phyloP scores from a whole-genome alignment of 345 rosid genomes.

The Adansonia digitata region DNA sequence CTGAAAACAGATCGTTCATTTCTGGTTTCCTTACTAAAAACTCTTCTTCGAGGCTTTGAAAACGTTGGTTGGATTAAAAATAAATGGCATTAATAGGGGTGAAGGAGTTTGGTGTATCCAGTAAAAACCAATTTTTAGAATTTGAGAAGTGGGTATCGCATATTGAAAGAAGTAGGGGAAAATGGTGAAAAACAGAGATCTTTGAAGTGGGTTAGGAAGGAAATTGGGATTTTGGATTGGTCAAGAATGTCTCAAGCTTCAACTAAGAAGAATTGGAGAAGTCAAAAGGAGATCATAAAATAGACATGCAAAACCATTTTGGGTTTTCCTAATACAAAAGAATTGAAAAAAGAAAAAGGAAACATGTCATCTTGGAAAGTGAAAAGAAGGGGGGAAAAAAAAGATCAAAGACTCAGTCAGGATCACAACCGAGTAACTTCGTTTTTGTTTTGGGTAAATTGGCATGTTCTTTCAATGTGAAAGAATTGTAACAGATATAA shows the following conservation, averaged over 20 bases:
- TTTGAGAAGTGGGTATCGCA: not conserved
- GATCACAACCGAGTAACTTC: not conserved
- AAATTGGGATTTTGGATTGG: not conserved
- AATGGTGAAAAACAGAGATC: not conserved
- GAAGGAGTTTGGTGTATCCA: not conserved
- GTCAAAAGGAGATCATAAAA: not conserved
- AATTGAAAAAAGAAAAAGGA: not conserved
- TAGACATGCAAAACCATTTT: not conserved
- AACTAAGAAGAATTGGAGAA: not conserved
- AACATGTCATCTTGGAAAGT: conserved; percentile 4
- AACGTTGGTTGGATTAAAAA: not conserved
- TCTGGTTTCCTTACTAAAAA: not conserved
- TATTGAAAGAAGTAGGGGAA: not conserved
- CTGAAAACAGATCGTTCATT: conserved; percentile 81
- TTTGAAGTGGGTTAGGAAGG: not conserved
- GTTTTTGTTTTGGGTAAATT: no score
- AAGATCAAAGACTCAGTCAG: not conserved
- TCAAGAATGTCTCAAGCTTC: not conserved
- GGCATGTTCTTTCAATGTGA: not conserved
- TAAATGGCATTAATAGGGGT: not conserved
- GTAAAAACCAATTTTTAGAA: not conserved
- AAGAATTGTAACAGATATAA: not conserved
- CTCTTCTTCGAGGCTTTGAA: not conserved
- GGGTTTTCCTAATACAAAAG: not conserved
- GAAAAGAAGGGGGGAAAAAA: not conserved